Conservation (phyloP, 2,329 filamentous ascomycete species). For the Colletotrichum camelliae region DNA sequence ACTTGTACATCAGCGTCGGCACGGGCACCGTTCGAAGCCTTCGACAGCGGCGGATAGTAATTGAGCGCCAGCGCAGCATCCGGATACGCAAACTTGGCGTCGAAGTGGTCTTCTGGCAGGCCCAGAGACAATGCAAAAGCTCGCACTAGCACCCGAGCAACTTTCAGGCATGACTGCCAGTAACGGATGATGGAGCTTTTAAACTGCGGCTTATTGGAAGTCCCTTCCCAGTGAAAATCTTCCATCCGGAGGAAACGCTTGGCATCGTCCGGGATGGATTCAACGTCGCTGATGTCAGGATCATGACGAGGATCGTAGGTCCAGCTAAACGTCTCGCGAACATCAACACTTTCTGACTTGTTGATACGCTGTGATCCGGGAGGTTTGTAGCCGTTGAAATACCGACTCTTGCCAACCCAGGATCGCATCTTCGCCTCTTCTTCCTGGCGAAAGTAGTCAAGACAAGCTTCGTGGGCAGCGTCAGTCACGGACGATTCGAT, state of each 20-base stretch:
- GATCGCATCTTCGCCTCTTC: slow-evolving; percentile 45
- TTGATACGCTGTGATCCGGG: slow-evolving; percentile 51
- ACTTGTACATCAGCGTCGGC: slow-evolving; percentile 26
- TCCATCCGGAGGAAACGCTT: slow-evolving; percentile 48
- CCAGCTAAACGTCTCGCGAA: slow-evolving; percentile 57
- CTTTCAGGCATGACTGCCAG: slow-evolving; percentile 51
- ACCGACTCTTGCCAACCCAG: slow-evolving; percentile 39
- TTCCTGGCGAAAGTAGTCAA: slow-evolving; percentile 55
- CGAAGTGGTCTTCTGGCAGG: slow-evolving; percentile 60
- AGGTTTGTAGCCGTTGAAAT: slow-evolving; percentile 54
- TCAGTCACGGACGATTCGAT: slow-evolving; percentile 37
- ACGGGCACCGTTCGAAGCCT: background rate
- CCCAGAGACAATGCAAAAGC: slow-evolving; percentile 61
- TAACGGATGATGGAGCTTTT: slow-evolving; percentile 51
- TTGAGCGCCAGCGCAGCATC: slow-evolving; percentile 48
- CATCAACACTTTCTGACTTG: slow-evolving; percentile 52
- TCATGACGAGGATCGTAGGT: slow-evolving; percentile 59
- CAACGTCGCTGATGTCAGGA: slow-evolving; percentile 45
- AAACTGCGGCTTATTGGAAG: slow-evolving; percentile 52
- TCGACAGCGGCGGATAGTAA: slow-evolving; percentile 36
- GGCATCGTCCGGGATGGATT: slow-evolving; percentile 47
- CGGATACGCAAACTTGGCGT: slow-evolving; percentile 57
- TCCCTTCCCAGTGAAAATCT: slow-evolving; percentile 58
- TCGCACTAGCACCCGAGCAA: slow-evolving; percentile 56
- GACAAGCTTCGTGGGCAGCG: slow-evolving; percentile 35